Percentiles rank a stretch among this genome's conserved stretches.
Evolutionary conservation across 1,284 basidiomycete species (phyloP).

Genomic region (Ceratobasidium sp.): DNA sequence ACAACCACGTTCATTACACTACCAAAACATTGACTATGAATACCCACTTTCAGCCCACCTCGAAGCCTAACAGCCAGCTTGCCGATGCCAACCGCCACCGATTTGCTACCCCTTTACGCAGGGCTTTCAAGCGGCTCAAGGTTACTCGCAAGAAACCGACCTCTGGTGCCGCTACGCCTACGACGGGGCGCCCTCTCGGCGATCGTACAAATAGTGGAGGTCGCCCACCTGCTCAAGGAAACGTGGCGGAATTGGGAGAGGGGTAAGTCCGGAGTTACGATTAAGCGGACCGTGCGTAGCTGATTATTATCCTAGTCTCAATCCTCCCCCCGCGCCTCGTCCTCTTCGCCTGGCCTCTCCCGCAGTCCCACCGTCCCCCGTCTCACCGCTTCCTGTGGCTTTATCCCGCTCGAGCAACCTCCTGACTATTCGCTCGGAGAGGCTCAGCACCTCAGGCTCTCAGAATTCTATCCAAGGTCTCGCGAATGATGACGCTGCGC

Average conservation of each 20-base stretch:
- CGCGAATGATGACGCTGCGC: background rate
- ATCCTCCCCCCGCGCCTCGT: constrained; percentile 44
- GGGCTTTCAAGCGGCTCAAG: constrained; percentile 35
- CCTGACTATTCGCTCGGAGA: constrained; percentile 13
- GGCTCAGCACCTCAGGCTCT: background rate
- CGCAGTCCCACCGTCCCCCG: constrained; percentile 12
- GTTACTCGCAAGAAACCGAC: constrained; percentile 5
- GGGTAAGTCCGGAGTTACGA: background rate
- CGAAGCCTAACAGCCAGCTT: background rate
- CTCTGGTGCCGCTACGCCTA: background rate
- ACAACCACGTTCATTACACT: constrained; percentile 21
- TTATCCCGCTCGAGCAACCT: constrained; percentile 20
- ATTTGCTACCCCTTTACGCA: constrained; percentile 31
- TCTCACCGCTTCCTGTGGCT: constrained; percentile 18
- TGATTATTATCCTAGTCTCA: constrained; percentile 15
- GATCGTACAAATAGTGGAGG: constrained; percentile 10
- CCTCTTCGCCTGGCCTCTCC: constrained; percentile 45
- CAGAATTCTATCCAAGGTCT: background rate
- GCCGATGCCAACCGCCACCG: background rate
- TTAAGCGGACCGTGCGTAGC: background rate
- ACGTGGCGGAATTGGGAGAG: background rate
- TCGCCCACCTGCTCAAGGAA: background rate
- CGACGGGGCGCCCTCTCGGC: background rate
- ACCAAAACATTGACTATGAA: constrained; percentile 23
- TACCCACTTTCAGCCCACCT: background rate